Percentiles rank a stretch among this genome's conserved stretches.
Evolutionary conservation across 441 rosid species (phyloP).

Genomic region (Aquilaria agallochum): DNA sequence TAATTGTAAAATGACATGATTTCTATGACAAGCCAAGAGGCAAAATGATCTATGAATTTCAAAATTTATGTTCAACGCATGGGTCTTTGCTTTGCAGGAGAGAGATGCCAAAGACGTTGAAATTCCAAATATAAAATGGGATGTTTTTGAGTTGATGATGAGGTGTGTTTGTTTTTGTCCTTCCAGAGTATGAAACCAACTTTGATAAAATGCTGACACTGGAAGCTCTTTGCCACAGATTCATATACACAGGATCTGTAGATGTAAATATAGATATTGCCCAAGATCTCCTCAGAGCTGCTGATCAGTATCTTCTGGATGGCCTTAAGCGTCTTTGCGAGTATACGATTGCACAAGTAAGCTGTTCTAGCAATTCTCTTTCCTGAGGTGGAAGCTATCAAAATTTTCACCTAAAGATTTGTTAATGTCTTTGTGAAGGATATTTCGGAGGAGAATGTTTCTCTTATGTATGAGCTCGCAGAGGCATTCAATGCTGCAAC

Average conservation of each 20-base stretch:
- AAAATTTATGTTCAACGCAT: no score
- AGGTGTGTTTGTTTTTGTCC: constrained; percentile 27
- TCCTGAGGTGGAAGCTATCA: neutral
- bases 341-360: constrained; percentile 55
- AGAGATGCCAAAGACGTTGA: constrained; percentile 56
- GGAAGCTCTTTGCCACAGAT: constrained; percentile 23
- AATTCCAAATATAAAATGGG: constrained; percentile 71
- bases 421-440: constrained; percentile 25
- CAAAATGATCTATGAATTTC: no score
- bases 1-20: no score
- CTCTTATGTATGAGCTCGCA: constrained; percentile 51
- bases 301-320: constrained; percentile 67
- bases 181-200: neutral
- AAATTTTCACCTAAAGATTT: constrained; percentile 2
- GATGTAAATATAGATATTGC: constrained; percentile 40
- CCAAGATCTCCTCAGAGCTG: constrained; percentile 64
- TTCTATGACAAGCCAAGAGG: no score
- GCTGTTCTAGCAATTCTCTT: constrained; percentile 2
- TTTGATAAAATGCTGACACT: neutral
- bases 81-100: constrained; percentile 35
- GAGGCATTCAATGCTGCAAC: constrained; percentile 52
- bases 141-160: constrained; percentile 72
- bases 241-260: constrained; percentile 58
- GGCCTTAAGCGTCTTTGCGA: constrained; percentile 64
- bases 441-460: constrained; percentile 47